These are phyloP conservation scores for Nigrospora oryzae DNA, from an alignment of 2,329 filamentous ascomycete species.

Conservation along the genomic window DNA sequence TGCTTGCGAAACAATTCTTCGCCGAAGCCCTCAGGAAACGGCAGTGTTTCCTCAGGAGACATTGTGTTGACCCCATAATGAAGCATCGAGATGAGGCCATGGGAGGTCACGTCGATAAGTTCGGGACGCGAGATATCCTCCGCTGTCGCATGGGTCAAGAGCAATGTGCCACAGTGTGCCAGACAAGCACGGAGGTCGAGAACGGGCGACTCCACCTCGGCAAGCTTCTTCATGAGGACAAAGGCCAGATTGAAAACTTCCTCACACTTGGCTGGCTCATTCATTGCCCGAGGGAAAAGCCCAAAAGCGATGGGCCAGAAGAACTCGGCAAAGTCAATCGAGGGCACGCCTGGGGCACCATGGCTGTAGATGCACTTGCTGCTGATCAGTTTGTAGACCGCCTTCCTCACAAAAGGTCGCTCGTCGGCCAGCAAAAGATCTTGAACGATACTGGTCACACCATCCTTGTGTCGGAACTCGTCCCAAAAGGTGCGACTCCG, in stretches of 20 bases:
- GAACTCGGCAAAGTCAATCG: constrained; percentile 30
- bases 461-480: constrained; percentile 21
- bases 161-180: constrained; percentile 14
- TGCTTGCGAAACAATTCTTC: constrained; percentile 52
- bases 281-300: constrained; percentile 25
- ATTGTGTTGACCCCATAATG: constrained; percentile 18
- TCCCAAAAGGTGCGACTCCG: constrained; percentile 29
- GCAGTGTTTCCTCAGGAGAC: constrained; percentile 9
- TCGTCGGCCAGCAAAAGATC: constrained; percentile 28
- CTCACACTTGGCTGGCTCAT: constrained; percentile 25
- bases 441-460: constrained; percentile 19
- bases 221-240: constrained; percentile 18
- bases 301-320: constrained; percentile 36
- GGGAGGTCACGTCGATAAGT: constrained; percentile 23
- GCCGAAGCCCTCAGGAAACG: constrained; percentile 20
- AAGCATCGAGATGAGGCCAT: constrained; percentile 26
- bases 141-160: constrained; percentile 12
- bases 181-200: constrained; percentile 15
- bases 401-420: constrained; percentile 25
- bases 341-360: constrained; percentile 17
- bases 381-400: constrained; percentile 23
- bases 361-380: constrained; percentile 9
- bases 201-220: constrained; percentile 11
- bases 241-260: constrained; percentile 26
- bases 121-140: constrained; percentile 30